phyloP scores from a whole-genome alignment of 257 asterid genomes.

The Solanum lycopersicoides region DNA sequence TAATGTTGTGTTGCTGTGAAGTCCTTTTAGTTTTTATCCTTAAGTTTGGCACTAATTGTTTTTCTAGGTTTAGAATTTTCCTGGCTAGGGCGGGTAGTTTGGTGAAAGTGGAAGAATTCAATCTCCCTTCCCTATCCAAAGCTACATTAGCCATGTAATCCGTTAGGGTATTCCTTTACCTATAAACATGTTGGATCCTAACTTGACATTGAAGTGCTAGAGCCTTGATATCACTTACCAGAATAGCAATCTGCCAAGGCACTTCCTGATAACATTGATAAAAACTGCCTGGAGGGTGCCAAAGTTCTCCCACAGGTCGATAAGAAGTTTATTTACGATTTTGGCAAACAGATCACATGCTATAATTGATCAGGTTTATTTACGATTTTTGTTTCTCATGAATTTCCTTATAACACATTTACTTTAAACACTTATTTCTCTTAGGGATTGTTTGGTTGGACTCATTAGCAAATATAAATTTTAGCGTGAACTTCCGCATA shows the following conservation, averaged over 20 bases:
- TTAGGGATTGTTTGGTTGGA: not conserved
- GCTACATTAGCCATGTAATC: not conserved
- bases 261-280: not conserved
- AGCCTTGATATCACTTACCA: not conserved
- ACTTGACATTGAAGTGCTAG: not conserved
- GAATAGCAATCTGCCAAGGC: too few species aligned
- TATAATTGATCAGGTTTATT: conserved; percentile 61
- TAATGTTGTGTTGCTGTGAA: too few species aligned
- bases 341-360: conserved; percentile 64
- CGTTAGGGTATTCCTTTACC: too few species aligned
- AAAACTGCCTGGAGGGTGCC: not conserved
- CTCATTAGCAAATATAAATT: not conserved
- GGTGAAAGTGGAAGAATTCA: not conserved
- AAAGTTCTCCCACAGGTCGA: not conserved
- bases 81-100: too few species aligned
- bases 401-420: not conserved
- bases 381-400: not conserved
- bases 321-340: not conserved
- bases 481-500: not conserved
- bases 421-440: not conserved
- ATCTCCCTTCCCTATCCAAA: not conserved
- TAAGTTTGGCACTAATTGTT: too few species aligned
- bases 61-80: too few species aligned
- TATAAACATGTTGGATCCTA: not conserved
- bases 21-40: too few species aligned